Conservation (phyloP, 768 basidiomycete genomes). For the Termitomyces sp. region DNA sequence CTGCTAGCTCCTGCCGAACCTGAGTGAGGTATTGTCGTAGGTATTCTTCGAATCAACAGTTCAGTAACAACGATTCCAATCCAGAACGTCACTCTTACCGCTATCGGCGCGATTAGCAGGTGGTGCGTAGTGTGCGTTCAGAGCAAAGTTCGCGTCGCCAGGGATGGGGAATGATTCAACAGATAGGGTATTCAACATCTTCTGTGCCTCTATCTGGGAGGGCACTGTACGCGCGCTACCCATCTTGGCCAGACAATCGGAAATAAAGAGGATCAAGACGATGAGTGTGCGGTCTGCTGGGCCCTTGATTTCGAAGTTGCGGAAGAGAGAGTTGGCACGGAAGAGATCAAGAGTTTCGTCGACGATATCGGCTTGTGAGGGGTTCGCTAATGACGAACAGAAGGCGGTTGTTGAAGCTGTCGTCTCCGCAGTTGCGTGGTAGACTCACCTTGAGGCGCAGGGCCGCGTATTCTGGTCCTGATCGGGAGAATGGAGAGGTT, state of each 20-base stretch:
- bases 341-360: constrained; percentile 97
- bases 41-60: constrained; percentile 52
- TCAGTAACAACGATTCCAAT: constrained; percentile 5
- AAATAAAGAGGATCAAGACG: constrained; percentile 95
- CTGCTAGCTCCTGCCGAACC: constrained; percentile 87
- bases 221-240: constrained; percentile 66
- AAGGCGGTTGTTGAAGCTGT: constrained; percentile 10
- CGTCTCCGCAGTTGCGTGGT: constrained; percentile 8
- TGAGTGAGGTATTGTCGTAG: constrained; percentile 90
- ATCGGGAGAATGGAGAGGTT: constrained; percentile 91
- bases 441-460: constrained; percentile 73
- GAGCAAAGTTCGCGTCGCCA: constrained; percentile 90
- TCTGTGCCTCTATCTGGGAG: constrained; percentile 80
- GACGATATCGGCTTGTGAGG: constrained; percentile 79
- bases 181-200: constrained; percentile 85
- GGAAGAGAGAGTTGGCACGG: constrained; percentile 97
- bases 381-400: constrained; percentile 55
- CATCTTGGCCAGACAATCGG: constrained; percentile 93
- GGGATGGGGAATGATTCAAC: constrained; percentile 94
- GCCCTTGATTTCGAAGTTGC: constrained; percentile 99
- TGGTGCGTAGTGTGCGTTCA: constrained; percentile 88
- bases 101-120: constrained; percentile 75
- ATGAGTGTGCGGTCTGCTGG: constrained; percentile 95
- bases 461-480: constrained; percentile 87
- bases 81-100: constrained; percentile 43